Base-by-base conservation (phyloP, 306 rosid genomes). In the Pterocarpus macrocarpus region DNA sequence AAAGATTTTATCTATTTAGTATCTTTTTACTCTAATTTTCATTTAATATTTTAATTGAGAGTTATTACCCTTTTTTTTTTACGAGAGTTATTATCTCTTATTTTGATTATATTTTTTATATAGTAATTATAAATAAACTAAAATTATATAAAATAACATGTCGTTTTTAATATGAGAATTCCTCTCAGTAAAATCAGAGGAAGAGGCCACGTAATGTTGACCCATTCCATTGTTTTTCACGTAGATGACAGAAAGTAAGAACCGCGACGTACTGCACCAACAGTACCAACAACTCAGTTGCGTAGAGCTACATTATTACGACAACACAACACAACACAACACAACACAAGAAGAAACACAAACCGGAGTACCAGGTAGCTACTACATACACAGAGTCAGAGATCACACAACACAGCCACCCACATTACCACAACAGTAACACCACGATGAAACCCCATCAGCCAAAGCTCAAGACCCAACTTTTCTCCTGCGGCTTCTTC, bases 401-500 rank as follows among this genome's bases (percentile, higher is more conserved):
- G 22, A 35, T 7, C 36, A 58, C 41, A 38, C 41, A 3, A 3
- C 41, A 38, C 8, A 47, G 10, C 53, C 53, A 36, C 41, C 45
- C 5, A 1, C 9, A 35, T 43, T 43, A 43, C 6, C 47, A 43
- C 1, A 43, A 43, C 47, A 43, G 8, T 5, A 43, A 11, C 4
- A 8, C 17, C 41, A 53, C 80, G 80, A 94, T 95, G 98, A 95
- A 80, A 93, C 65, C 87, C 53, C 87, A 79, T 32, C 97, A 92
- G 7, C 95, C 98, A 3, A 95, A 95, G 87, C 97, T 95, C 16
- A 95, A 92, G 59, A 93, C 99, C 77, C 97, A 91, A 33, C 91
- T 95, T 6, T 92, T 95, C 93, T 95, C 98, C 5, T 95, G 97
- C 45, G 97, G 89, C 17, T 91, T 93, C 87, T 95, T 95, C 65